Evolutionary conservation across 768 basidiomycete species (phyloP).

Genomic region (Chiua virens): DNA sequence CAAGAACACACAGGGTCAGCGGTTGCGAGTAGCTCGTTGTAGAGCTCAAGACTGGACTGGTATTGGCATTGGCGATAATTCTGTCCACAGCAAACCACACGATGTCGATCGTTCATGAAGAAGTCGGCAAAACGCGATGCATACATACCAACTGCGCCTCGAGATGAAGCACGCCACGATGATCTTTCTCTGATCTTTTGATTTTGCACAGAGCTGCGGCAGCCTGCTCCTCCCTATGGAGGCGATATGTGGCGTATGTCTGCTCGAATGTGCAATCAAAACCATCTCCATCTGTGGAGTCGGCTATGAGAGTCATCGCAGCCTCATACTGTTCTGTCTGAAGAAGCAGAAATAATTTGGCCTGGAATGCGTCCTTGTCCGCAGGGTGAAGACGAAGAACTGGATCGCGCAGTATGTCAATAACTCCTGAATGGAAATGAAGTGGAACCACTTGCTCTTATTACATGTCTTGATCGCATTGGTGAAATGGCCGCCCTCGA

Average conservation of each 20-base stretch:
- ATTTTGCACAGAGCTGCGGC: constrained; percentile 47
- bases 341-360: constrained; percentile 83
- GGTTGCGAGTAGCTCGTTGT: constrained; percentile 77
- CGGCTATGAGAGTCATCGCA: constrained; percentile 61
- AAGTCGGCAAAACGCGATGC: constrained; percentile 12
- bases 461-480: constrained; percentile 92
- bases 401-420: constrained; percentile 33
- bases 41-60: constrained; percentile 69
- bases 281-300: constrained; percentile 9
- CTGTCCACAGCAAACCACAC: constrained; percentile 38
- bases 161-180: constrained; percentile 71
- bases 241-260: constrained; percentile 82
- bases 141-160: constrained; percentile 82
- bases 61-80: constrained; percentile 79
- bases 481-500: constrained; percentile 83
- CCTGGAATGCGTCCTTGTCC: constrained; percentile 73
- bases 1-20: constrained; percentile 64
- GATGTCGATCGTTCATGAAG: constrained; percentile 17
- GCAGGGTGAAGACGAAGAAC: constrained; percentile 69
- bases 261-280: constrained; percentile 55
- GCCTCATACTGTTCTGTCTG: constrained; percentile 80
- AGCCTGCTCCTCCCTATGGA: constrained; percentile 77
- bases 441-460: constrained; percentile 61
- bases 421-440: constrained; percentile 21
- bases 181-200: constrained; percentile 43